Evolutionary conservation across 306 rosid genomes (phyloP), one percentile per base, ranked within the genome.

Genomic region (Cucurbita pepo): DNA sequence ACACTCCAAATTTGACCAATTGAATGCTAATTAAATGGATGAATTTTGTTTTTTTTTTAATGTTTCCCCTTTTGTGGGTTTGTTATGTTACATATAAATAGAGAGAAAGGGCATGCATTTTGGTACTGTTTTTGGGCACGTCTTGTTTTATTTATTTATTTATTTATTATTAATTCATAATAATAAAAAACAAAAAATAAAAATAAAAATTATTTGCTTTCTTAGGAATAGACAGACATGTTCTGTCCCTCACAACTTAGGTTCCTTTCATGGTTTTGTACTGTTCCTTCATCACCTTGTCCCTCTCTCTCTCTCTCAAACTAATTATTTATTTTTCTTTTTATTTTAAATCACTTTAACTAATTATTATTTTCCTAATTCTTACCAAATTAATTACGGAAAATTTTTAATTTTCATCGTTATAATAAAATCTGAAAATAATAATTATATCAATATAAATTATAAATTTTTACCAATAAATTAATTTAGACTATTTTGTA

Each of bases 211-310:
- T 30, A 30, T 30, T 30, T 76, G 57, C 47, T 64, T 53, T 65
- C 30, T 76, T 76, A 77, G 81, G 77, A 81, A 80, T 82, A 77
- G 86, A 84, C 89, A 83, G 66, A 71, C 67, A 61, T 87, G 83
- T 86, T 76, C 63, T 67, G 73, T 67, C 73, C 73, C 73, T 74
- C 78, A 77, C 78, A 74, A 75, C 59, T 74, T 64, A 41, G 77
- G 82, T 51, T 43, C 56, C 70, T 69, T 79, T 55, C 71, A 71
- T 66, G 59, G 53, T 25, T 45, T 55, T 62, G 36, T 34, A 55
- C 75, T 36, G 50, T 71, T 71, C 62, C 21, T 55, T 71, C 75
- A 67, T 67, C 56, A 48, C 55, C 56, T 47, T 67, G 73, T 71
- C 75, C 25, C 69, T 52, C 45, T 10, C 51, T 52, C n/a, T 67